Base-by-base conservation (phyloP, 2,329 filamentous ascomycete species). In the Fusarium xylarioides region DNA sequence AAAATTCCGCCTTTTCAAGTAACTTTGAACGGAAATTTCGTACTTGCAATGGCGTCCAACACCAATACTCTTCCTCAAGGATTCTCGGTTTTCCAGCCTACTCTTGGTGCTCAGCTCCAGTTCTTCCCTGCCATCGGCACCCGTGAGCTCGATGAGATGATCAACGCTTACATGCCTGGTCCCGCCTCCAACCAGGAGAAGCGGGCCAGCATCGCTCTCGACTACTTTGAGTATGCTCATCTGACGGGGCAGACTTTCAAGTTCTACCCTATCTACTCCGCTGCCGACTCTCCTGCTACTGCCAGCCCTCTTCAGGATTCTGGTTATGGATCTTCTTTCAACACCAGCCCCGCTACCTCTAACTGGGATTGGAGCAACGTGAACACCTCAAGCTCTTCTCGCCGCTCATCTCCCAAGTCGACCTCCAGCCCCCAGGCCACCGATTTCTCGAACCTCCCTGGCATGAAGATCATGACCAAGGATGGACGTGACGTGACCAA, bases 381-480 rank as follows among this genome's bases (percentile, higher is more conserved):
- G 19, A 78, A 77, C 28, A 70, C 79, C 38, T 70, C 80, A 34
- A 67, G 79, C 11, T 79, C 81, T 37, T 81, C 81, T 26, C 77
- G 74, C 40, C 77, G 77, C 40, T 71, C 75, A 38, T 71, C 73
- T 54, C 75, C 77, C 49, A 81, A 79, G 73, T 54, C 70, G n/a
- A 54, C 64, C 34, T 79, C 81, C 18, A 78, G 80, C 53, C 76
- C 80, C 4, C 80, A 78, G 28, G 58, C 78, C 11, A 73, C 77
- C 40, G 87, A 89, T 80, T 86, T 89, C 76, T 85, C 86, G 11
- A 82, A 84, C 71, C 80, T 91, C 26, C 89, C 89, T 12, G 89
- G 90, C 58, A 91, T 91, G 88, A 90, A 89, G 79, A 91, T 92
- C 71, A 85, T 91, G 83, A 91, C 90, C 65, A 88, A 86, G 78